Evolutionary conservation across 2,329 filamentous ascomycete species (phyloP).

Genomic region (Whalleya microplaca): DNA sequence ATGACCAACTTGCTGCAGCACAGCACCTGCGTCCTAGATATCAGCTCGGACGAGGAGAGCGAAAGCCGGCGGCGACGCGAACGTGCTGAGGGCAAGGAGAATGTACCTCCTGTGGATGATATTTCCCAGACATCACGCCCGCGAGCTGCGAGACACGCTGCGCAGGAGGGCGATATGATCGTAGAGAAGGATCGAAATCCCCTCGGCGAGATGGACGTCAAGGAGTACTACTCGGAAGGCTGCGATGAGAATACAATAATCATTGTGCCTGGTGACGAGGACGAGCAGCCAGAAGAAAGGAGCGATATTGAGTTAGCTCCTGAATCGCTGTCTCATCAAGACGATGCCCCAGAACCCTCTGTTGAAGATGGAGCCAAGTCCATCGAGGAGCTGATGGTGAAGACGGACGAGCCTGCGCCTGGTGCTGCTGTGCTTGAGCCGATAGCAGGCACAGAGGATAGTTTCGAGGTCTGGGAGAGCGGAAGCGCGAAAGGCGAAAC

Average conservation of each 20-base stretch:
- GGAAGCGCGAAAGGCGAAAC: conserved; percentile 64
- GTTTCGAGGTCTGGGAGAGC: conserved; percentile 73
- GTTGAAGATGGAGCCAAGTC: conserved; percentile 30
- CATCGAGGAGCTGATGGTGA: conserved; percentile 45
- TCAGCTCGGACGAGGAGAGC: conserved; percentile 83
- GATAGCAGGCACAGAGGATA: conserved; percentile 62
- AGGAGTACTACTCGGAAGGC: conserved; percentile 69
- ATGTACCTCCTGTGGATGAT: conserved; percentile 76
- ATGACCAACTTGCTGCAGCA: conserved; percentile 94
- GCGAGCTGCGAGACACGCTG: conserved; percentile 37
- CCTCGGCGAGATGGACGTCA: conserved; percentile 67
- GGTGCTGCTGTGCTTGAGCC: conserved; percentile 55
- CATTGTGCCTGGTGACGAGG: conserved; percentile 64
- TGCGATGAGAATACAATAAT: conserved; percentile 66
- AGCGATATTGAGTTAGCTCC: conserved; percentile 32
- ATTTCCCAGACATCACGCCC: conserved; percentile 59
- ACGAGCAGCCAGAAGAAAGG: conserved; percentile 28
- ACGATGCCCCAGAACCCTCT: conserved; percentile 36
- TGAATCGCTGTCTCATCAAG: conserved; percentile 36
- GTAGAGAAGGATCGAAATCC: conserved; percentile 69
- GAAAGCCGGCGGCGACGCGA: conserved; percentile 57
- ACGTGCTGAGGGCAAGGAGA: conserved; percentile 78
- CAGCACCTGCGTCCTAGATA: conserved; percentile 82
- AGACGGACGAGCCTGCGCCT: conserved; percentile 40
- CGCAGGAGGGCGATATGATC: conserved; percentile 55